Percentiles rank a stretch among this genome's conserved stretches.
Evolutionary conservation across 129 eudicot species (phyloP).

Genomic region (Escallonia herrerae): DNA sequence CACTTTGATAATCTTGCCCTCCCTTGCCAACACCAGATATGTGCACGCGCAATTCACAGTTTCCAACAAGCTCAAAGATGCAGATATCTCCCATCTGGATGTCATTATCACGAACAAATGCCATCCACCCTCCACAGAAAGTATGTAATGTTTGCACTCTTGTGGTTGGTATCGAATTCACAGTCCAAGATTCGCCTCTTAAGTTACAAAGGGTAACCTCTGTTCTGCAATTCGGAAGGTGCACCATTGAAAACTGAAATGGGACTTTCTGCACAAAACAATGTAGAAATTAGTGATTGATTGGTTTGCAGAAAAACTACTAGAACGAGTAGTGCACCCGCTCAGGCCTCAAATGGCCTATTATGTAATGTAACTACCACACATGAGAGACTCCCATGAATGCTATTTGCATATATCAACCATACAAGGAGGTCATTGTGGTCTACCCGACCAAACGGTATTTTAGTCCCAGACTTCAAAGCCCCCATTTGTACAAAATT

Average conservation of each 20-base stretch:
- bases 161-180: conserved; percentile 55
- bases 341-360: neutral
- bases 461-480: too few relatives aligned
- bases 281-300: conserved; percentile 8
- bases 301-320: neutral
- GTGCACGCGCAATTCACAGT: conserved; percentile 72
- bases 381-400: neutral
- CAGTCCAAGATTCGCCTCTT: conserved; percentile 77
- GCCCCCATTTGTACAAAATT: too few relatives aligned
- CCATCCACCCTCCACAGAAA: conserved; percentile 95
- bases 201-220: conserved; percentile 62
- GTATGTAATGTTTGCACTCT: conserved; percentile 74
- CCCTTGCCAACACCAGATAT: conserved; percentile 42
- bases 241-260: conserved; percentile 58
- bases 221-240: conserved; percentile 63
- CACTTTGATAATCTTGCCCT: conserved; percentile 31
- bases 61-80: conserved; percentile 81
- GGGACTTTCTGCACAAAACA: conserved; percentile 58
- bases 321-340: neutral
- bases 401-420: neutral
- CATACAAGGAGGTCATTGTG: neutral
- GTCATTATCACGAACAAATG: conserved; percentile 78
- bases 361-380: neutral
- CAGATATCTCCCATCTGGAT: conserved; percentile 81
- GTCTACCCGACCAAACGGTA: too few relatives aligned